phyloP scores from a whole-genome alignment of 1,284 basidiomycete genomes.

The Somion occarium region DNA sequence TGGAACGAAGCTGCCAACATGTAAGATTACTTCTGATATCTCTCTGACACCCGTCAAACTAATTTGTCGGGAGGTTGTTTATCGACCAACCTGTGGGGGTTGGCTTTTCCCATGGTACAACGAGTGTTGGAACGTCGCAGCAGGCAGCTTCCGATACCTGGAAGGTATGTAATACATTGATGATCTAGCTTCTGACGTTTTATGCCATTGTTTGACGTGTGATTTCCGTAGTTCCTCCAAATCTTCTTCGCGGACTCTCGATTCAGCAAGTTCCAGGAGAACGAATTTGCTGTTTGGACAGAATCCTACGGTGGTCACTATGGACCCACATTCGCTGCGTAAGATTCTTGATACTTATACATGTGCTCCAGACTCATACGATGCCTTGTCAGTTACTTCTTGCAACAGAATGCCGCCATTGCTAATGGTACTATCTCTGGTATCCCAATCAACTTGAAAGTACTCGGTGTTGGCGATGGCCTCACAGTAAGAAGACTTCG shows the following conservation, averaged over 20 bases:
- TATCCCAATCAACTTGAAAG: constrained; percentile 52
- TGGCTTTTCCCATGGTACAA: constrained; percentile 54
- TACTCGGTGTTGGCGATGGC: constrained; percentile 59
- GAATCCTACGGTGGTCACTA: constrained; percentile 68
- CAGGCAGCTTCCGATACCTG: constrained; percentile 55
- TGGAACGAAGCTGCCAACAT: constrained; percentile 65
- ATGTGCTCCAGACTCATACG: background rate
- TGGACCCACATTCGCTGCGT: constrained; percentile 58
- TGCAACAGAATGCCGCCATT: constrained; percentile 56
- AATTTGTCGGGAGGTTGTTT: constrained; percentile 30
- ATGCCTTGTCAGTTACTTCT: constrained; percentile 39
- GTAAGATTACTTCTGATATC: constrained; percentile 17
- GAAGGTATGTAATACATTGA: constrained; percentile 26
- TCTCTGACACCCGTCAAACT: background rate
- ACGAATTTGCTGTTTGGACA: constrained; percentile 57
- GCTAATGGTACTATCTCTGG: constrained; percentile 43
- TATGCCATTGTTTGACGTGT: background rate
- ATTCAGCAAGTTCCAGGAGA: constrained; percentile 47
- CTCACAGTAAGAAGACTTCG: constrained; percentile 40
- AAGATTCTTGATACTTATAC: constrained; percentile 14
- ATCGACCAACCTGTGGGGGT: constrained; percentile 62
- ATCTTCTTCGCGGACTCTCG: constrained; percentile 57
- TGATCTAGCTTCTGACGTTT: background rate
- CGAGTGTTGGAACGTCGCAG: constrained; percentile 45
- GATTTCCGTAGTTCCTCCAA: constrained; percentile 45